Conservation (phyloP, 129 eudicot species). For the Helichrysum umbraculigerum region DNA sequence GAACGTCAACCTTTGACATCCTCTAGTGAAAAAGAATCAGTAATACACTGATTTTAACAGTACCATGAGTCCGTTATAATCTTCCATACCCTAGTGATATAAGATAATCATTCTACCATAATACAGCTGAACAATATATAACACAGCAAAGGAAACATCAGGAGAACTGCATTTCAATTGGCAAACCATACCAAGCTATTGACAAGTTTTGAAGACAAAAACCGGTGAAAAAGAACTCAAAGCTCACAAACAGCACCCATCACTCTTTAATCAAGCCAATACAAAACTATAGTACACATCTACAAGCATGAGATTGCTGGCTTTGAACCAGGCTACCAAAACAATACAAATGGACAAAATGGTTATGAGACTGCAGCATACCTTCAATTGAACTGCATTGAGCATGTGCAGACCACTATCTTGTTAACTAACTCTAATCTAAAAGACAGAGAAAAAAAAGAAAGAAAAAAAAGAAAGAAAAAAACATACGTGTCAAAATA, state of each 20-base stretch:
- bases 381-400: slow-evolving; percentile 40
- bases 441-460: too few species aligned
- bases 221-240: slow-evolving; percentile 24
- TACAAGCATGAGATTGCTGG: slow-evolving; percentile 26
- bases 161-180: slow-evolving; percentile 20
- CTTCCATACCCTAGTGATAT: neutral
- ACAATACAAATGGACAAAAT: slow-evolving; percentile 20
- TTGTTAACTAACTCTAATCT: slow-evolving; percentile 36
- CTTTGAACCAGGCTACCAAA: slow-evolving; percentile 12
- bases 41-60: neutral
- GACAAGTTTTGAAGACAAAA: slow-evolving; percentile 22
- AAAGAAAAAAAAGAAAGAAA: too few species aligned
- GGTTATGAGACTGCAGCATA: slow-evolving; percentile 37
- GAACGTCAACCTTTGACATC: neutral
- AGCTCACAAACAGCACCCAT: slow-evolving; percentile 39
- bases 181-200: slow-evolving; percentile 30
- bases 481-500: slow-evolving; percentile 21
- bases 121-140: neutral
- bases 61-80: neutral
- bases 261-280: slow-evolving; percentile 30
- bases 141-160: neutral
- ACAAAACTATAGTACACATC: slow-evolving; percentile 40
- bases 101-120: slow-evolving; percentile 1
- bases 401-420: slow-evolving; percentile 27
- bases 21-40: neutral